These are phyloP conservation scores for Cryptococcus sp. DNA, from an alignment of 1,284 basidiomycete genomes.

Conservation along the genomic window DNA sequence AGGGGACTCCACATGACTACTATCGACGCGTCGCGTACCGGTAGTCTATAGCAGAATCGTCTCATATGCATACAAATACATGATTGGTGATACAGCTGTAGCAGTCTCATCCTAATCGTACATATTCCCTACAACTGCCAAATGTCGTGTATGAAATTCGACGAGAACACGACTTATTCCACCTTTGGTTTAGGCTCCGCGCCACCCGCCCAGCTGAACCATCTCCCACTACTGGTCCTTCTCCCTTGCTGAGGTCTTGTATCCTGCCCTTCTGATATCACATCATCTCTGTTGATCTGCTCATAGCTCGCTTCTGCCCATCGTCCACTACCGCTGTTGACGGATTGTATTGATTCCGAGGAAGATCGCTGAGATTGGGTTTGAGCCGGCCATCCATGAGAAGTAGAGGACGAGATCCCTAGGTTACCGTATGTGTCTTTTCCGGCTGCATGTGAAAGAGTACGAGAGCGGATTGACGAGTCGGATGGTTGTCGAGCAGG, in stretches of 20 bases:
- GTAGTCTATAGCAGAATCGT: too few species aligned
- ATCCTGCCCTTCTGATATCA: not conserved
- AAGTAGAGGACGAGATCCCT: not conserved
- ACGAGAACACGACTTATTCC: too few species aligned
- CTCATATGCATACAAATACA: too few species aligned
- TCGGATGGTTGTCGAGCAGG: conserved; percentile 10
- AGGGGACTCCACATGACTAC: too few species aligned
- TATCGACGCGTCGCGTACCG: too few species aligned
- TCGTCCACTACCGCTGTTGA: not conserved
- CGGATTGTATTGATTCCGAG: not conserved
- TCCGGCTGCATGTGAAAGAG: conserved; percentile 13
- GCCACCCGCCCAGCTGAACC: not conserved
- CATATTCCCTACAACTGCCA: too few species aligned
- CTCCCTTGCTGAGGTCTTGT: not conserved
- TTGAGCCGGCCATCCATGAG: not conserved
- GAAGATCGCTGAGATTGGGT: not conserved
- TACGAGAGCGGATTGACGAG: conserved; percentile 21
- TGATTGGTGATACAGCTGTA: too few species aligned
- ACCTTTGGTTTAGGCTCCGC: not conserved
- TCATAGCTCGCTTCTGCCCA: conserved; percentile 16
- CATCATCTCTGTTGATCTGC: conserved; percentile 6
- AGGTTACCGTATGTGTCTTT: not conserved
- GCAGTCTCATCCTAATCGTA: too few species aligned
- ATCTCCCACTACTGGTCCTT: not conserved
- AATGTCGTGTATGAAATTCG: too few species aligned